Conservation (phyloP, 2,329 filamentous ascomycete genomes). For the Fusarium foetens region DNA sequence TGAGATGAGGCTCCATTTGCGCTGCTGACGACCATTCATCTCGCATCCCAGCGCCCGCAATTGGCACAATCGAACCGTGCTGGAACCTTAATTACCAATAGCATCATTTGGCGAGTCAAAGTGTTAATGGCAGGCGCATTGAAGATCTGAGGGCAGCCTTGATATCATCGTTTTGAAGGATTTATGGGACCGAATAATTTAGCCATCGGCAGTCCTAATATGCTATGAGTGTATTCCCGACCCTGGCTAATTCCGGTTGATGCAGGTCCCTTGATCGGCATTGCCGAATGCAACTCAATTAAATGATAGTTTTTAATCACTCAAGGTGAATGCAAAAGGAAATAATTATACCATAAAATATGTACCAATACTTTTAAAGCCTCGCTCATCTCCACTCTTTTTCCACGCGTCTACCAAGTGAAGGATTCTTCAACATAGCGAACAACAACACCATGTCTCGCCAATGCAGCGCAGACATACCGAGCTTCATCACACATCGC, state of each 20-base stretch:
- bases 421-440: constrained; percentile 42
- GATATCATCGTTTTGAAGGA: not conserved
- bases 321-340: not conserved
- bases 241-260: not conserved
- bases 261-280: not conserved
- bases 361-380: not conserved
- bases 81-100: too few relatives aligned
- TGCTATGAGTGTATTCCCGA: not conserved
- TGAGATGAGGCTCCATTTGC: too few relatives aligned
- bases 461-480: constrained; percentile 40
- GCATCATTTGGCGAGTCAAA: not conserved
- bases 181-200: not conserved
- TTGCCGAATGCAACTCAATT: not conserved
- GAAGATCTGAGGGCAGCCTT: rapidly evolving
- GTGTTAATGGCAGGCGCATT: not conserved
- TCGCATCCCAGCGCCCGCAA: too few relatives aligned
- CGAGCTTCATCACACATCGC: constrained; percentile 47
- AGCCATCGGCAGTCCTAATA: not conserved
- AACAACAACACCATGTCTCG: constrained; percentile 38
- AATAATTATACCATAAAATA: not conserved
- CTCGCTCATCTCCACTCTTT: rapidly evolving
- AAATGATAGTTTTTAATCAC: not conserved
- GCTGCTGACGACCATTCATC: too few relatives aligned
- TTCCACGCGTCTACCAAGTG: constrained; percentile 6
- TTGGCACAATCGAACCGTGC: too few relatives aligned